Percentiles rank a stretch among this genome's conserved stretches.
These are phyloP conservation scores for Papiliotrema terrestris DNA, from an alignment of 1,284 basidiomycete species.

Conservation along the genomic window DNA sequence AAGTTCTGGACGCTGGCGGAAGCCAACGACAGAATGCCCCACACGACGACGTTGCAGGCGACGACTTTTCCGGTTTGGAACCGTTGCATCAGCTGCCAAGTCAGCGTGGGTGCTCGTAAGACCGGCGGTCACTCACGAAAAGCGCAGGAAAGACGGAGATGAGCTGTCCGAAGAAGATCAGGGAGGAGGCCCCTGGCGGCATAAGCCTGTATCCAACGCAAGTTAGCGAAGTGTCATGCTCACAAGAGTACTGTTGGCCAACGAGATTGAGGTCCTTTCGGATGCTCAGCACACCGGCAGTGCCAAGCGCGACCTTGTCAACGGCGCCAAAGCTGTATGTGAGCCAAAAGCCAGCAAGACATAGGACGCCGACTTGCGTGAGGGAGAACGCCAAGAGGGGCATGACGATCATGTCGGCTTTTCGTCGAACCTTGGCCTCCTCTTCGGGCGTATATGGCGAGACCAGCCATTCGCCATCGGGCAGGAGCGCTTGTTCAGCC, in stretches of 20 bases:
- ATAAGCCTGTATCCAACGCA: too few relatives aligned
- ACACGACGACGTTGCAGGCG: slow-evolving; percentile 12
- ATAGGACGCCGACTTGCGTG: neutral
- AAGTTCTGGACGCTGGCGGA: slow-evolving; percentile 10
- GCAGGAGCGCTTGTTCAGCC: slow-evolving; percentile 14
- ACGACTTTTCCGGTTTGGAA: slow-evolving; percentile 10
- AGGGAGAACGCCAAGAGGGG: slow-evolving; percentile 13
- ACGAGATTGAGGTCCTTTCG: slow-evolving; percentile 17
- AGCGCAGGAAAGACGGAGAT: slow-evolving; percentile 20
- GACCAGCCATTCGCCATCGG: slow-evolving; percentile 20
- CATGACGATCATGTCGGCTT: slow-evolving; percentile 20
- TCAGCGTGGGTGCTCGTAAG: slow-evolving; percentile 1
- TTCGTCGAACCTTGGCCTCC: slow-evolving; percentile 18
- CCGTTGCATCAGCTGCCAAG: neutral
- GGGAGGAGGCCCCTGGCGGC: neutral
- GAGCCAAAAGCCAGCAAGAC: neutral
- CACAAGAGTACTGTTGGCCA: slow-evolving; percentile 28
- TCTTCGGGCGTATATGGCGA: slow-evolving; percentile 23
- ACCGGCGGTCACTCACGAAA: slow-evolving; percentile 9
- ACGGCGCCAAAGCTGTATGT: slow-evolving; percentile 5
- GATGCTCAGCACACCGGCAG: slow-evolving; percentile 19
- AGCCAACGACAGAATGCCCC: slow-evolving; percentile 13
- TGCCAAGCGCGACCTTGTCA: slow-evolving; percentile 29
- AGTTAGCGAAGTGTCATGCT: too few relatives aligned
- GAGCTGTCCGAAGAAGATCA: slow-evolving; percentile 15